Conservation (phyloP, 495 filamentous ascomycete genomes). For the Neurospora tetrasperma region DNA sequence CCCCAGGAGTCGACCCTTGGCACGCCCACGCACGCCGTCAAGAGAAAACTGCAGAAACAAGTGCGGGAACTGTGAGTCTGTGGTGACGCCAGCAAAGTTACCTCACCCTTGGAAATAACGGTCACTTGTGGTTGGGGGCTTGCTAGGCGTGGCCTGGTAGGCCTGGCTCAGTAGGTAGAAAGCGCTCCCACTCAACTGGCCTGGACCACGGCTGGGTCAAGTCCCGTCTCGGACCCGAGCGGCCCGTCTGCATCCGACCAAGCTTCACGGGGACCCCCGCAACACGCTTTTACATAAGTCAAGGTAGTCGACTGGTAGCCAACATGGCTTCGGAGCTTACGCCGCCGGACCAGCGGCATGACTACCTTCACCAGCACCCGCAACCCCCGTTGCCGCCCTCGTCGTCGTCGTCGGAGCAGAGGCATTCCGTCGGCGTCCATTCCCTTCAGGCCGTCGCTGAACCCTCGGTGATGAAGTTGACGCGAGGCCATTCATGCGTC, state of each 20-base stretch:
- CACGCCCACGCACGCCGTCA: not conserved
- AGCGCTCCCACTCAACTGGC: not conserved
- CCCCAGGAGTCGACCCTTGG: not conserved
- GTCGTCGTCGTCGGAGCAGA: conserved; percentile 22
- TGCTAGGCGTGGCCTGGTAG: not conserved
- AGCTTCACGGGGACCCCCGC: not conserved
- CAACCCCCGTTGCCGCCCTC: conserved; percentile 8
- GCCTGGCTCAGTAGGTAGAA: not conserved
- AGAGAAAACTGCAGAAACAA: not conserved
- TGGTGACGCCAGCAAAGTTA: not conserved
- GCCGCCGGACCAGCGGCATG: conserved; percentile 18
- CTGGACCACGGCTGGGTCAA: not conserved
- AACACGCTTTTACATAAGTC: not conserved
- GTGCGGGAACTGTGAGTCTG: not conserved
- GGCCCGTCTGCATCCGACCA: conserved; percentile 5
- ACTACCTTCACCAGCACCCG: not conserved
- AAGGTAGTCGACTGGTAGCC: conserved; percentile 1
- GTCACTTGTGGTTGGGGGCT: not conserved
- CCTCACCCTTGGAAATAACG: not conserved
- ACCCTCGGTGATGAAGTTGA: conserved; percentile 37
- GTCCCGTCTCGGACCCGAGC: conserved; percentile 15
- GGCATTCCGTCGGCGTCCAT: conserved; percentile 6
- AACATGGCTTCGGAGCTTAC: conserved; percentile 21
- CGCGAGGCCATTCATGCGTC: conserved; percentile 50
- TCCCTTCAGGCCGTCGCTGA: conserved; percentile 12